These are phyloP conservation scores for Podospora pseudoanserina DNA, from an alignment of 495 filamentous ascomycete genomes.

Conservation along the genomic window DNA sequence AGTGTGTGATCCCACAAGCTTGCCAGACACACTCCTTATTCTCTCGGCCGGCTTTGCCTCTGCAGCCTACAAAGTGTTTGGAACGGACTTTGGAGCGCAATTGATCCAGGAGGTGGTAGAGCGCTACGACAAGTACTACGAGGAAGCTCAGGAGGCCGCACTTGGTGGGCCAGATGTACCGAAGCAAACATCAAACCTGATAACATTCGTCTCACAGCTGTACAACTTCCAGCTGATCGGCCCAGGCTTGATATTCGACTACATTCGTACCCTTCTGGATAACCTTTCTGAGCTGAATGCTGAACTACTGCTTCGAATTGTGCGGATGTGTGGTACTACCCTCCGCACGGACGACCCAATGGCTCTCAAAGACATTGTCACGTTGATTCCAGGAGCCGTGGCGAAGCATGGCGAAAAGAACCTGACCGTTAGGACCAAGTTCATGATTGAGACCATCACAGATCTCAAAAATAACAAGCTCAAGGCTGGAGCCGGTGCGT, in stretches of 20 bases:
- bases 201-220: constrained; percentile 78
- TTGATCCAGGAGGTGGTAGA: constrained; percentile 73
- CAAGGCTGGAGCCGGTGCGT: constrained; percentile 63
- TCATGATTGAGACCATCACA: constrained; percentile 97
- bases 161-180: constrained; percentile 43
- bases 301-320: constrained; percentile 80
- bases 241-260: constrained; percentile 81
- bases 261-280: constrained; percentile 70
- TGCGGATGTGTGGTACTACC: constrained; percentile 74
- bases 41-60: constrained; percentile 88
- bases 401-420: constrained; percentile 61
- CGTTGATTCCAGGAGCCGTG: constrained; percentile 69
- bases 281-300: constrained; percentile 85
- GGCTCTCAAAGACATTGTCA: constrained; percentile 85
- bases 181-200: constrained; percentile 74
- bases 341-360: constrained; percentile 87
- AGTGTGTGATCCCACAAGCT: constrained; percentile 68
- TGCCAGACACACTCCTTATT: constrained; percentile 85
- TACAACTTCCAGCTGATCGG: constrained; percentile 90
- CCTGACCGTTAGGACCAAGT: constrained; percentile 85
- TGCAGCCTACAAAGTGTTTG: constrained; percentile 79
- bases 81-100: constrained; percentile 82
- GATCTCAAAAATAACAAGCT: constrained; percentile 90
- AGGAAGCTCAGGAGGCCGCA: constrained; percentile 39
- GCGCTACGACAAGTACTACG: constrained; percentile 57